phyloP scores from a whole-genome alignment of 805 yeast genomes.

The Metschnikowia cerradonensis region DNA sequence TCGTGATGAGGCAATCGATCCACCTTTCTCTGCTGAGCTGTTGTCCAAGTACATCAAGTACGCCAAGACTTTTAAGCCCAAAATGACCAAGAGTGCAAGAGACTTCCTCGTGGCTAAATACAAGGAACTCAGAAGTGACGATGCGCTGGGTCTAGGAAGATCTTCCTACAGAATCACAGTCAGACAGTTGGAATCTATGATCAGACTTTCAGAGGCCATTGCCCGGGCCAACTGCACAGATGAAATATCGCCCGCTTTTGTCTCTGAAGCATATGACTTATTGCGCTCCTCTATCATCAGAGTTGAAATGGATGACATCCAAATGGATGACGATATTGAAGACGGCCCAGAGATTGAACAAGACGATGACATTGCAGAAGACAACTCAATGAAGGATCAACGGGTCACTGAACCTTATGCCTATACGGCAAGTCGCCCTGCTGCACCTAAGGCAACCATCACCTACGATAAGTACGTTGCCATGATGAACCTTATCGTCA shows the following conservation, averaged over 20 bases:
- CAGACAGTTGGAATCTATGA: constrained; percentile 92
- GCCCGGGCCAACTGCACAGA: constrained; percentile 96
- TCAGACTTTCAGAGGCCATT: constrained; percentile 90
- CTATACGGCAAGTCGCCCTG: constrained; percentile 1
- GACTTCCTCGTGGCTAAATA: constrained; percentile 71
- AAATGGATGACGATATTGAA: constrained; percentile 64
- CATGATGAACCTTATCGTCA: constrained; percentile 77
- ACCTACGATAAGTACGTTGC: constrained; percentile 83
- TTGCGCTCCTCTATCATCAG: constrained; percentile 87
- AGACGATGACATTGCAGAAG: constrained; percentile 12
- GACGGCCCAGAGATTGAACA: constrained; percentile 19
- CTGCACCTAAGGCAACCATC: constrained; percentile 40
- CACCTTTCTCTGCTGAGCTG: constrained; percentile 88
- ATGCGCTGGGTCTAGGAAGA: constrained; percentile 82
- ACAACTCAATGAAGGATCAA: constrained; percentile 12
- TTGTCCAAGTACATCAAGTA: constrained; percentile 83
- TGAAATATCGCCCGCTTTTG: constrained; percentile 77
- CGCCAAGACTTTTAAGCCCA: constrained; percentile 90
- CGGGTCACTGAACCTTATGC: not conserved
- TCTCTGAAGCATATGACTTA: constrained; percentile 88
- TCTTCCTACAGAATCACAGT: constrained; percentile 93
- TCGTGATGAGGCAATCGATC: constrained; percentile 82
- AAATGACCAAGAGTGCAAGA: constrained; percentile 77
- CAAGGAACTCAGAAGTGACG: constrained; percentile 82
- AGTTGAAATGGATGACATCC: constrained; percentile 91